These are phyloP conservation scores for Xylaria bambusicola DNA, from an alignment of 495 filamentous ascomycete genomes.

Conservation along the genomic window DNA sequence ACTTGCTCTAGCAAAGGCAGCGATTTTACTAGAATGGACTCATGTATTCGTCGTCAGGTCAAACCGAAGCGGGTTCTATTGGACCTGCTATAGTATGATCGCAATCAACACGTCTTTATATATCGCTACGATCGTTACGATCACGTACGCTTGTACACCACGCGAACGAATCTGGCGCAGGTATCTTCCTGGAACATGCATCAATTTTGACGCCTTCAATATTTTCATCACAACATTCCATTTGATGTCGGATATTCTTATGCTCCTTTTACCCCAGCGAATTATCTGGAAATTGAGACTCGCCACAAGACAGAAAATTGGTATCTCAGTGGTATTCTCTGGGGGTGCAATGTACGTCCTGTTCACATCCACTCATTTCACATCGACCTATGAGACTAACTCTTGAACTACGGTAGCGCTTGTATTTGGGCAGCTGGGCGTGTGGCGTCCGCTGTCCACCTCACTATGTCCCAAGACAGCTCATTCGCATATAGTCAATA, in stretches of 20 bases:
- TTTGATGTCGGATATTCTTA: background rate
- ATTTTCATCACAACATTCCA: background rate
- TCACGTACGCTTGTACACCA: background rate
- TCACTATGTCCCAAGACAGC: background rate
- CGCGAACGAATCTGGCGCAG: background rate
- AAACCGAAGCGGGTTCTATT: background rate
- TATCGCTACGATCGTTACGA: background rate
- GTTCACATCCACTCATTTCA: too few species aligned
- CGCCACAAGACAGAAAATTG: background rate
- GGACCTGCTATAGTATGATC: slow-evolving; percentile 6
- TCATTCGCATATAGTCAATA: background rate
- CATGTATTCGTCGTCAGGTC: background rate
- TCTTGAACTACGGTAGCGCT: background rate
- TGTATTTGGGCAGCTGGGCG: slow-evolving; percentile 4
- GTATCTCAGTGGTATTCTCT: slow-evolving; percentile 1
- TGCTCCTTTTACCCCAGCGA: background rate
- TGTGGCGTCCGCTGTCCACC: background rate
- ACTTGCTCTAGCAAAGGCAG: background rate
- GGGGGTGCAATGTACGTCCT: background rate
- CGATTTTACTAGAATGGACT: background rate
- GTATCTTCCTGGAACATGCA: background rate
- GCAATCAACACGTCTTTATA: background rate
- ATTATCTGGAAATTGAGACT: background rate
- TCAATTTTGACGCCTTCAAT: background rate
- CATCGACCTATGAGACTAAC: too few species aligned